Base-by-base conservation (phyloP, 2,329 filamentous ascomycete genomes). In the Metarhizium rileyi region DNA sequence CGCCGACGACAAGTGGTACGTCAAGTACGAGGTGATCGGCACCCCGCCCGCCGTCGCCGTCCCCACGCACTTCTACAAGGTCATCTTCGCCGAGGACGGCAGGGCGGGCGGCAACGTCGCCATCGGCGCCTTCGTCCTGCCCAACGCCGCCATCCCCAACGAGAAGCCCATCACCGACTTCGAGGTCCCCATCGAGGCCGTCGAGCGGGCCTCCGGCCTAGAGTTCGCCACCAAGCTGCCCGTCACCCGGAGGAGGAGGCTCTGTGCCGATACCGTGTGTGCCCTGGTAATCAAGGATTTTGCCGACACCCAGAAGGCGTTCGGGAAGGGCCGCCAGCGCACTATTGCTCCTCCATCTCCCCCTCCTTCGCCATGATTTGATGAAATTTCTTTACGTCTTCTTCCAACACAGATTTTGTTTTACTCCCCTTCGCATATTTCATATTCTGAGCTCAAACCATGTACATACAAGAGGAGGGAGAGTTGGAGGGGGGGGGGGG, bases 61-160 rank as follows among this genome's bases (percentile, higher is more conserved):
- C 48, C 93, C 93, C 3, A 98, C 93, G 22, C 93, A 98, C 68
- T 98, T 98, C 72, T 98, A 95, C 79, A 98, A 98, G 74, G 89
- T 98, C 62, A 93, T 98, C 59, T 95, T 93, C 62, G 93, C 88
- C 25, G 93, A 98, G 70, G 89, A 95, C 61, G 87, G 86, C 3
- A 71, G 68, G 1, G 68, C 63, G 9, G 75, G 75, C 25, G 87
- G 87, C 18, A 84, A 84, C 55, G 93, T 98, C 30, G 89, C 90
- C 28, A 72, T 98, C 33, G 93, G 88, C 43, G 93, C 93, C 7
- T 98, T 98, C 62, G 91, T 98, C 48, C 75, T 98, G 59, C 93
- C 93, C 16, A 98, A 98, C 66, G 90, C 89, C 2, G 76, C 72
- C 18, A 98, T 98, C 59, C 75, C 86, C 35, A 98, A 95, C 67